Base-by-base conservation (phyloP, 495 filamentous ascomycete genomes). In the Xylaria flabelliformis region DNA sequence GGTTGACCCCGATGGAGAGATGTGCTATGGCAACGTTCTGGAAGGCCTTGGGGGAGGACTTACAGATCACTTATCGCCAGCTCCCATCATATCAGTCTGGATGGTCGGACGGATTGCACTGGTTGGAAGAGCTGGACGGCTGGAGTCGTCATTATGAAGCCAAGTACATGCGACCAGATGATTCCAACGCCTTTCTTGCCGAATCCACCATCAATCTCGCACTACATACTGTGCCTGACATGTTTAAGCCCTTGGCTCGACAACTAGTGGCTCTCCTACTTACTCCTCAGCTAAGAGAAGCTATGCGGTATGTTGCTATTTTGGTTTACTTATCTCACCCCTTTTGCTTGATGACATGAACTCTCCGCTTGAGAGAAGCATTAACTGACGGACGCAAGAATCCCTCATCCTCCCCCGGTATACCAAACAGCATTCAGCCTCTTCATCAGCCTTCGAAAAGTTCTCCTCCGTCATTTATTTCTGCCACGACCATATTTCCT, bases 61-160 rank as follows among this genome's bases (percentile, higher is more conserved):
- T 86, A 80, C 80, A 71, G 9, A 84, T 86, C n/a, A 72, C 77
- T 5, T 86, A 73, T 67, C 42, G 70, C 10, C 71, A 80, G 36
- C 69, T 67, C 12, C 66, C 75, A 67, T 44, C 71, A 4, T 68
- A 75, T 36, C 17, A 67, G 15, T 83, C 84, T 0, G 90, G 83
- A 69, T 71, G 71, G 19, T 62, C 68, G 0, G 88, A 91, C 77
- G 90, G 89, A 0, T 74, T 90, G 42, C 83, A 88, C 7, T 91
- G 87, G 87, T 78, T 89, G 13, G 86, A 90, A n/a, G 88, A 90
- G 46, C 73, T 90, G 12, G 77, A 76, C 7, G 80, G 70, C 4
- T 91, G 89, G 89, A 84, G 83, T 44, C 70, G 80, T 46, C 74
- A 72, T 32, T 91, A 91, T 74, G 89, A 90, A 77, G 73, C 66